Percentiles rank a stretch among this genome's conserved stretches.
phyloP scores from a whole-genome alignment of 805 yeast genomes.

The Naumovozyma dairenensis region DNA sequence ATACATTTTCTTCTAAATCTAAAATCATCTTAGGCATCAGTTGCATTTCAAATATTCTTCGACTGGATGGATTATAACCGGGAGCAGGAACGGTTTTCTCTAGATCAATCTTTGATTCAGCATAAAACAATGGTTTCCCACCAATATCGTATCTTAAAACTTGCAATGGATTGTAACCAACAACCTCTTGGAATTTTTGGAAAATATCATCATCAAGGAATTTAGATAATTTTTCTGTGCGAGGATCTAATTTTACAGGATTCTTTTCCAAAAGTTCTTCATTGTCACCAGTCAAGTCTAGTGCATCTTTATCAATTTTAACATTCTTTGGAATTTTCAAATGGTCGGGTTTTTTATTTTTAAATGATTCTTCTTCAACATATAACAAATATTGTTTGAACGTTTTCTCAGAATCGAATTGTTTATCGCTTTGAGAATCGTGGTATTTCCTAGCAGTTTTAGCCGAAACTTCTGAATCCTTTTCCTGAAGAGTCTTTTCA shows the following conservation, averaged over 20 bases:
- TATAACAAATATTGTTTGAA: slow-evolving; percentile 62
- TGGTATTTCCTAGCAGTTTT: slow-evolving; percentile 28
- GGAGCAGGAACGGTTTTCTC: slow-evolving; percentile 45
- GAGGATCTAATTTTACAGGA: slow-evolving; percentile 29
- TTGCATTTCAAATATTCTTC: slow-evolving; percentile 72
- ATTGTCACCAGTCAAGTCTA: slow-evolving; percentile 35
- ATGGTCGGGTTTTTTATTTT: slow-evolving; percentile 40
- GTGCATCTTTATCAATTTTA: slow-evolving; percentile 42
- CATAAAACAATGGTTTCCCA: slow-evolving; percentile 69
- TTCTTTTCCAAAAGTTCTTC: slow-evolving; percentile 23
- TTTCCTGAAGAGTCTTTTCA: not conserved
- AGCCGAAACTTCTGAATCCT: slow-evolving; percentile 20
- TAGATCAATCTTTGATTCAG: slow-evolving; percentile 33
- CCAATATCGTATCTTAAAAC: slow-evolving; percentile 76
- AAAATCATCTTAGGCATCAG: slow-evolving; percentile 89
- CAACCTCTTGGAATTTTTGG: slow-evolving; percentile 64
- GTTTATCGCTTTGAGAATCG: slow-evolving; percentile 19
- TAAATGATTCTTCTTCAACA: slow-evolving; percentile 62
- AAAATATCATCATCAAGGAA: slow-evolving; percentile 68
- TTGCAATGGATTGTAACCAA: slow-evolving; percentile 77
- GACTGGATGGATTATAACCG: slow-evolving; percentile 48
- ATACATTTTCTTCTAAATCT: slow-evolving; percentile 53
- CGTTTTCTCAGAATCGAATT: slow-evolving; percentile 14
- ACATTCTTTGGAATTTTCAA: slow-evolving; percentile 40
- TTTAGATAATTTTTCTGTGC: slow-evolving; percentile 40